Conservation (phyloP, 768 basidiomycete species). For the Paxillus involutus region DNA sequence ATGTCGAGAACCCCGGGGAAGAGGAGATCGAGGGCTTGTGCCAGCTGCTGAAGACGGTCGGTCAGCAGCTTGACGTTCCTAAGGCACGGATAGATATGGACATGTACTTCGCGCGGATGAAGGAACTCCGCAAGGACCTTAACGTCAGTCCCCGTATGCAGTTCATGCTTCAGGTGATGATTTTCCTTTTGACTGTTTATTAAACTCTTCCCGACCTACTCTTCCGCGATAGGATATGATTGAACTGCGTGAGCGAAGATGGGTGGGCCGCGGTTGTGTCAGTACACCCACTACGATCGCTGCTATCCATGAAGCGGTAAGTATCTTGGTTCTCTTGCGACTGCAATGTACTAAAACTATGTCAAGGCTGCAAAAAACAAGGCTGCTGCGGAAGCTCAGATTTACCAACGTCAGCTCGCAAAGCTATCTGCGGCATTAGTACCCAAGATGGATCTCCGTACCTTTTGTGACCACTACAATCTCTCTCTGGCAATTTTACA, state of each 20-base stretch:
- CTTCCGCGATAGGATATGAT: too few species aligned
- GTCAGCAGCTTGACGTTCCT: constrained; percentile 72
- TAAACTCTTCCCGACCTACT: too few species aligned
- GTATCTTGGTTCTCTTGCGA: constrained; percentile 28
- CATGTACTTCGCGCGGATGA: constrained; percentile 92
- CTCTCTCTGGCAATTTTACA: too few species aligned
- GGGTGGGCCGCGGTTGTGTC: constrained; percentile 70
- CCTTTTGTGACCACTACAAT: too few species aligned
- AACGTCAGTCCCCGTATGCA: too few species aligned
- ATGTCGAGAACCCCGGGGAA: constrained; percentile 94
- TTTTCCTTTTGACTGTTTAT: background rate
- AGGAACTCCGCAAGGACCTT: constrained; percentile 69
- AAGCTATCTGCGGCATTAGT: too few species aligned
- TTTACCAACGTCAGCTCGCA: constrained; percentile 54
- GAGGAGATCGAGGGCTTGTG: too few species aligned
- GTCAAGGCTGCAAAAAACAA: constrained; percentile 87
- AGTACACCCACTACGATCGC: constrained; percentile 87
- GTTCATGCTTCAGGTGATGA: constrained; percentile 89
- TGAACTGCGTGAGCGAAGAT: too few species aligned
- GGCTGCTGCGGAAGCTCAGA: constrained; percentile 60
- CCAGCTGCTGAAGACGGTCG: too few species aligned
- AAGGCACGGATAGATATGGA: constrained; percentile 87
- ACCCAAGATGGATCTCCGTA: too few species aligned
- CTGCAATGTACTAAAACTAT: too few species aligned
- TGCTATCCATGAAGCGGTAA: constrained; percentile 81